Base-by-base conservation (phyloP, 2,329 filamentous ascomycete species). In the Colletotrichum tropicale region DNA sequence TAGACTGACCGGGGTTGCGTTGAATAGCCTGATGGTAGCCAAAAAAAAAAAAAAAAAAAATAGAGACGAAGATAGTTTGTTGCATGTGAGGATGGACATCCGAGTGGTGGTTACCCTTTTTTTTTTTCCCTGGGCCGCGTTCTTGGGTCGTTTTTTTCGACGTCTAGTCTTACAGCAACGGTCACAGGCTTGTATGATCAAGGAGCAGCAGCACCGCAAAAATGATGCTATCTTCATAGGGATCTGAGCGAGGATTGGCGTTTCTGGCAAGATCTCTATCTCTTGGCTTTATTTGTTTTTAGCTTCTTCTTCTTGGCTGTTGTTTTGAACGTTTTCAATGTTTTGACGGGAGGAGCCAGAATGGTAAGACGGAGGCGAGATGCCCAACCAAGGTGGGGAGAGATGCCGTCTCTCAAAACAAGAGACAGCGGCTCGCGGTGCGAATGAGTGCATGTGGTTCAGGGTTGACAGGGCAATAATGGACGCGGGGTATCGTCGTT, bases 101-200 rank as follows among this genome's bases (percentile, higher is more conserved):
- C 61, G 28, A 52, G 43, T 52, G 43, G 43, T 52, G n/a, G 43
- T 21, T 52, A 4, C 43, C n/a, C 16, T 13, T 21, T 12, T 13
- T 8, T 13, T 21, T 12, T 13, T 8, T 21, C 43, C n/a, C 43
- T 21, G 43, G 61, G 36, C 38, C 61, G 15, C 36, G 28, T 32
- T 48, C n/a, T 55, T 56, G 68, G 55, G 55, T 64, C 24, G 38
- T 48, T 16, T 58, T 69, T 10, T 55, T 56, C 21, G 30, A 52
- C 28, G 26, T 61, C 32, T 64, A 56, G 43, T 75, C 64, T 38
- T 60, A 60, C 73, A 56, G 28, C 12, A 58, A 56, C 64, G 64
- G 73, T 65, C 55, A 66, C 73, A 75, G 70, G 34, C 56, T 58
- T 68, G 73, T 75, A 28, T 75, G 70, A 15, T 34, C 62, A 58